Conservation (phyloP, 352 stramenopile species). For the Pythium aphanidermatum region DNA sequence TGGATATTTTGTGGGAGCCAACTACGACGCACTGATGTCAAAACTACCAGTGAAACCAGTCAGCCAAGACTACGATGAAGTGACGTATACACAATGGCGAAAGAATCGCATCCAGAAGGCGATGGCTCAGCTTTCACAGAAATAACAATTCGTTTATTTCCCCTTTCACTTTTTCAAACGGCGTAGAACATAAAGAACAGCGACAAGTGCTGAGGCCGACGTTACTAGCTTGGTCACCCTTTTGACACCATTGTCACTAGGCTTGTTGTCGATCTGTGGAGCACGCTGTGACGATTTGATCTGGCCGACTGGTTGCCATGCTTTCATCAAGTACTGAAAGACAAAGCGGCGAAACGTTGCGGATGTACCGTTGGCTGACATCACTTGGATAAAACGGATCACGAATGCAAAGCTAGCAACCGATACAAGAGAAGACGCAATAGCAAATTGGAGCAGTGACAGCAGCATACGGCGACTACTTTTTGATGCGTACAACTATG, state of each 20-base stretch:
- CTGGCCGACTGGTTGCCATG: conserved; percentile 11
- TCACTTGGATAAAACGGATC: conserved; percentile 21
- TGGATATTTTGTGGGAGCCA: conserved; percentile 17
- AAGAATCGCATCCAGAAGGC: conserved; percentile 17
- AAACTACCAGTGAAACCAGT: conserved; percentile 1
- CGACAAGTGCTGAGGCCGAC: conserved; percentile 30
- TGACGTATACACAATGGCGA: conserved; percentile 18
- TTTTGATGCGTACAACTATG: conserved; percentile 63
- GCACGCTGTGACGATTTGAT: conserved; percentile 19
- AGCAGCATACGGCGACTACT: conserved; percentile 54
- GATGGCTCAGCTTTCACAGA: too few species aligned
- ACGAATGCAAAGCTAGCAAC: conserved; percentile 42
- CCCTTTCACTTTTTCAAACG: not conserved
- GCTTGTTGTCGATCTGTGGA: not conserved
- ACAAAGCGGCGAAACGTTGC: conserved; percentile 14
- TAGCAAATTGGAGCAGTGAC: conserved; percentile 47
- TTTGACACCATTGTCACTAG: too few species aligned
- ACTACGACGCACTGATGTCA: conserved; percentile 16
- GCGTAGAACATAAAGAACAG: conserved; percentile 27
- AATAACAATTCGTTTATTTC: not conserved
- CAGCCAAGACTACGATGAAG: not conserved
- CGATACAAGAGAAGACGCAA: conserved; percentile 55
- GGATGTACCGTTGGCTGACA: conserved; percentile 12
- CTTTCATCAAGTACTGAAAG: conserved; percentile 19
- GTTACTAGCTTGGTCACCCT: conserved; percentile 28